Evolutionary conservation across 768 basidiomycete genomes (phyloP), one percentile per base, ranked within the genome.

Genomic region (Tubosaeta brunneosetosa): DNA sequence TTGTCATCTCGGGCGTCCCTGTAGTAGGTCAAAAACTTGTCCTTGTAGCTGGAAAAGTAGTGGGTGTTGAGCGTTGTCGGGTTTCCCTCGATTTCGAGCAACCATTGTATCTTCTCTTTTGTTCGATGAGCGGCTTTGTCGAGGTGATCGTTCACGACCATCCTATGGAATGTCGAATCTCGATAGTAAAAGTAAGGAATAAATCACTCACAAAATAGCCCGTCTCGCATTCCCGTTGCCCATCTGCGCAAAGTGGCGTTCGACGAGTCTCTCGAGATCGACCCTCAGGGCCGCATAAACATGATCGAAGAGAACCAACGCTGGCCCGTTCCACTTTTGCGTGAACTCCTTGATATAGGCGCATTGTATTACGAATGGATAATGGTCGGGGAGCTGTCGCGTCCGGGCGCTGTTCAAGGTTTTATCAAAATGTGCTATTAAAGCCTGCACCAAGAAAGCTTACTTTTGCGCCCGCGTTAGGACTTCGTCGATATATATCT

Each of bases 301-400:
- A 0, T 58, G 27, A 0, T 73, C 68, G 49, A 80, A 82, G 8
- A 88, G 73, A 0, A 49, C 26, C 16, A 73, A 60, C 0, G 81
- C 70, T 0, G 85, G 87, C 0, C 37, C 40, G 0, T 51, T 44
- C 87, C 86, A 88, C 44, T 77, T 59, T 13, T 58, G 33, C 4
- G 78, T 73, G 32, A 82, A 63, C 1, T 65, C 51, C 3, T 59
- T 49, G 47, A 89, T 84, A 53, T 78, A 84, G 0, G 65, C 61
- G 10, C 73, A 64, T 44, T 82, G 79, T 0, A 88, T 82, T 0
- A 82, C 70, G 53, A 83, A 88, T 0, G 86, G 86, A 53, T 81
- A 85, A 53, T 78, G 76, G 13, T 79, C 83, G 0, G 86, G 86
- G 0, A 89, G 74, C 58, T 89, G 86, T 1, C 88, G 79, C 1